Evolutionary conservation across 2,329 filamentous ascomycete species (phyloP).

Genomic region (Pseudocercospora cruenta): DNA sequence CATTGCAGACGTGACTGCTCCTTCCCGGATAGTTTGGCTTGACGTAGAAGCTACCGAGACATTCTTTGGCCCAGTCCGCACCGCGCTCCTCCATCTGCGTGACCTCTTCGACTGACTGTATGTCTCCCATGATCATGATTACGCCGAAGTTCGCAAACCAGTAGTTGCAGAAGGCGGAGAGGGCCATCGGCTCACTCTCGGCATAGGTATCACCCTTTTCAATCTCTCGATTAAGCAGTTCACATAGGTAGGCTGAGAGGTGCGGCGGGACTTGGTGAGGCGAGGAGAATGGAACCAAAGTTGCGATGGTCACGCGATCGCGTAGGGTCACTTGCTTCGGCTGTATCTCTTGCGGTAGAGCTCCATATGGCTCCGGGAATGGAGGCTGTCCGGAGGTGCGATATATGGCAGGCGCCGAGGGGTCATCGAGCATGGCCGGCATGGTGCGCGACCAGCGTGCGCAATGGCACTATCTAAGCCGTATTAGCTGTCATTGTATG

Average conservation of each 20-base stretch:
- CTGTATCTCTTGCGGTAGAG: slow-evolving; percentile 69
- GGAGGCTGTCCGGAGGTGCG: slow-evolving; percentile 68
- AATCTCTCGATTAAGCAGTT: slow-evolving; percentile 87
- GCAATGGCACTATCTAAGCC: neutral
- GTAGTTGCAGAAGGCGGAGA: slow-evolving; percentile 77
- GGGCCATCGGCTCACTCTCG: slow-evolving; percentile 75
- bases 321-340: slow-evolving; percentile 80
- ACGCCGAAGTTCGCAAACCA: slow-evolving; percentile 92
- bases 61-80: slow-evolving; percentile 76
- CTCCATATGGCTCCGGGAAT: slow-evolving; percentile 64
- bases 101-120: slow-evolving; percentile 62
- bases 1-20: slow-evolving; percentile 84
- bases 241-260: slow-evolving; percentile 75
- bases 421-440: slow-evolving; percentile 80
- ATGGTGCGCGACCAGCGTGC: slow-evolving; percentile 47
- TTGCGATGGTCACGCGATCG: slow-evolving; percentile 81
- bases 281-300: slow-evolving; percentile 80
- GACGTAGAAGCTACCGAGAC: slow-evolving; percentile 89
- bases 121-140: slow-evolving; percentile 81
- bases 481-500: neutral
- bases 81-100: slow-evolving; percentile 49
- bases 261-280: slow-evolving; percentile 74
- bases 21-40: slow-evolving; percentile 91
- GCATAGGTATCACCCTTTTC: slow-evolving; percentile 91
- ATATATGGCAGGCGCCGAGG: slow-evolving; percentile 70